Percentiles rank a stretch among this genome's conserved stretches.
Evolutionary conservation across 805 yeast species (phyloP).

Genomic region (Starmerella riodocensis): DNA sequence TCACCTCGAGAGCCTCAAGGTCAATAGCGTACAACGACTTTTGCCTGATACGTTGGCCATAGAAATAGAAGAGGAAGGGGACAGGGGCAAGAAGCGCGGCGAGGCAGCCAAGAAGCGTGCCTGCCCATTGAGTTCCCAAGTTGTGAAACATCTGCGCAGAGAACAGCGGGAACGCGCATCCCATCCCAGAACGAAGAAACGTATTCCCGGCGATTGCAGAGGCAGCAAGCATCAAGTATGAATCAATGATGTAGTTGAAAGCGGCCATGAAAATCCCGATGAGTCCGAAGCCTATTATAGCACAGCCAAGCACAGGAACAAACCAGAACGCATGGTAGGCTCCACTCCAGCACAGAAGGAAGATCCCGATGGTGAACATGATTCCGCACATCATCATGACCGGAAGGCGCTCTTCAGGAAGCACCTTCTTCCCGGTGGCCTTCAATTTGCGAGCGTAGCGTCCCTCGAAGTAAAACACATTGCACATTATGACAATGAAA

Average conservation of each 20-base stretch:
- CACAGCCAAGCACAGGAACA: slow-evolving; percentile 43
- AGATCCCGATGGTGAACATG: slow-evolving; percentile 59
- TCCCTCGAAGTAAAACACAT: slow-evolving; percentile 41
- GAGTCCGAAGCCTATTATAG: slow-evolving; percentile 40
- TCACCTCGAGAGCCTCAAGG: neutral
- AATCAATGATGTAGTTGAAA: slow-evolving; percentile 47
- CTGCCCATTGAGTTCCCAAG: slow-evolving; percentile 70
- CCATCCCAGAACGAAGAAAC: slow-evolving; percentile 51
- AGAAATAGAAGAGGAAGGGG: slow-evolving; percentile 50
- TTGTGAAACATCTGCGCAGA: slow-evolving; percentile 55
- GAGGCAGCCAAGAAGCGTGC: slow-evolving; percentile 52
- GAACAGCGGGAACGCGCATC: slow-evolving; percentile 60
- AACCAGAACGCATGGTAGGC: slow-evolving; percentile 57
- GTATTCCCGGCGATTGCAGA: slow-evolving; percentile 58
- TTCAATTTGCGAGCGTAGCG: slow-evolving; percentile 36
- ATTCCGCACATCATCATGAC: slow-evolving; percentile 65
- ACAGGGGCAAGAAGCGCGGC: slow-evolving; percentile 47
- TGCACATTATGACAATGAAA: slow-evolving; percentile 39
- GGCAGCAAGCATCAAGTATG: slow-evolving; percentile 45
- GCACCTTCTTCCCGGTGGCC: slow-evolving; percentile 42
- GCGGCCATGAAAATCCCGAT: slow-evolving; percentile 46
- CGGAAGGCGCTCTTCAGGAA: slow-evolving; percentile 70
- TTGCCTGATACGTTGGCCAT: slow-evolving; percentile 43
- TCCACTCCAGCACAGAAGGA: slow-evolving; percentile 87
- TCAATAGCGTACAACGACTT: slow-evolving; percentile 42